These are phyloP conservation scores for Parmelia sp. DNA, from an alignment of 495 filamentous ascomycete species.

Conservation along the genomic window DNA sequence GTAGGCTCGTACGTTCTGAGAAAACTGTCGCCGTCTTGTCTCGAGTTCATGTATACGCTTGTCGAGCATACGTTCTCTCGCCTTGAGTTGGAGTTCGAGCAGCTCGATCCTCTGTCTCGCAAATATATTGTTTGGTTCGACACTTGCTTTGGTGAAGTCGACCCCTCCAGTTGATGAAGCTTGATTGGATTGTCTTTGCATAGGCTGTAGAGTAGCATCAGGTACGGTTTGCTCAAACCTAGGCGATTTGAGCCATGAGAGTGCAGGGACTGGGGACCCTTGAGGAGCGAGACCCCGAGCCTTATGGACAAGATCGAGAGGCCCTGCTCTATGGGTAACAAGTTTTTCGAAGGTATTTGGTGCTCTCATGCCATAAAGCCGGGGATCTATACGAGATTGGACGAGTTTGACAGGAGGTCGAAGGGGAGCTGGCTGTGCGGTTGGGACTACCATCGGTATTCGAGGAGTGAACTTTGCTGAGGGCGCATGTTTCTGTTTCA, in stretches of 20 bases:
- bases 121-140: not conserved
- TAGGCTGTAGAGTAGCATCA: not conserved
- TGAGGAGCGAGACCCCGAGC: not conserved
- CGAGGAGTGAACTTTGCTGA: not conserved
- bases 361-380: not conserved
- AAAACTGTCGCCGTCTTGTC: not conserved
- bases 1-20: not conserved
- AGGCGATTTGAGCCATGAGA: not conserved
- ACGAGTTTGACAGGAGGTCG: not conserved
- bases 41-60: not conserved
- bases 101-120: not conserved
- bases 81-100: not conserved
- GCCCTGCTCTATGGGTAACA: not conserved
- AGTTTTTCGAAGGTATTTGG: not conserved
- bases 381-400: not conserved
- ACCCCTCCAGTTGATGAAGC: not conserved
- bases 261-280: not conserved
- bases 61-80: not conserved
- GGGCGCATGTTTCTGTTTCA: not conserved
- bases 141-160: not conserved
- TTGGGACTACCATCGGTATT: not conserved
- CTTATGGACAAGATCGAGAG: not conserved
- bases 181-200: not conserved
- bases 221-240: not conserved
- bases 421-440: not conserved